These are phyloP conservation scores for Groenewaldozyma sp. DNA, from an alignment of 1,139 yeast species.

Conservation along the genomic window DNA sequence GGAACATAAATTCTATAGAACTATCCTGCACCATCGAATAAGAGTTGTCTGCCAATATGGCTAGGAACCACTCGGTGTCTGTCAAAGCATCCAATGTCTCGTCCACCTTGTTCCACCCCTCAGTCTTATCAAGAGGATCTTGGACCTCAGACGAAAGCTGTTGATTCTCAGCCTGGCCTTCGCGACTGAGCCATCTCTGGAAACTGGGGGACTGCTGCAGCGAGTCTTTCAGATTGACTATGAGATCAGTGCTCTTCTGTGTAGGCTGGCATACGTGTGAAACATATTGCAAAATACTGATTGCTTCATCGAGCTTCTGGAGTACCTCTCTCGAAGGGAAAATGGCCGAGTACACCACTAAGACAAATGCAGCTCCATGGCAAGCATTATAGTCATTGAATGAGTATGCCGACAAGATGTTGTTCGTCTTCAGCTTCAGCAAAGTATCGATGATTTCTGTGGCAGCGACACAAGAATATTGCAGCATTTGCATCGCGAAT, in stretches of 20 bases:
- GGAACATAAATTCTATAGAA: conserved; percentile 4
- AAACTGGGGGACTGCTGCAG: conserved; percentile 3
- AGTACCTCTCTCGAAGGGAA: conserved; percentile 5
- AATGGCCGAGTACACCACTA: conserved; percentile 3
- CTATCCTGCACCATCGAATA: conserved; percentile 7
- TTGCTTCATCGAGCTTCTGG: conserved; percentile 1
- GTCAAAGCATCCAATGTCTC: conserved; percentile 3
- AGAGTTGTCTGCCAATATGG: conserved; percentile 7
- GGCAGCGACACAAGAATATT: conserved; percentile 3
- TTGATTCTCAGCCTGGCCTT: background rate
- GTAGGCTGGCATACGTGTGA: conserved; percentile 3
- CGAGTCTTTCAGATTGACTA: conserved; percentile 1
- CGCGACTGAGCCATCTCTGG: conserved; percentile 2
- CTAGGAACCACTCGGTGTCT: conserved; percentile 5
- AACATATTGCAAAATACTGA: conserved; percentile 1
- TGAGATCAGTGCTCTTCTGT: conserved; percentile 1
- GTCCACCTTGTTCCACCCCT: conserved; percentile 3
- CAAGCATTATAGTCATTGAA: conserved; percentile 6
- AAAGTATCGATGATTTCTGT: conserved; percentile 4
- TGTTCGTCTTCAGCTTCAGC: background rate
- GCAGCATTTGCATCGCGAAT: conserved; percentile 1
- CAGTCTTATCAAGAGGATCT: background rate
- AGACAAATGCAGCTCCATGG: conserved; percentile 6
- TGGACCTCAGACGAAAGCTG: background rate
- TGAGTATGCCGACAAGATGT: conserved; percentile 3